Evolutionary conservation across 495 filamentous ascomycete species (phyloP).

Genomic region (Neurospora africana): DNA sequence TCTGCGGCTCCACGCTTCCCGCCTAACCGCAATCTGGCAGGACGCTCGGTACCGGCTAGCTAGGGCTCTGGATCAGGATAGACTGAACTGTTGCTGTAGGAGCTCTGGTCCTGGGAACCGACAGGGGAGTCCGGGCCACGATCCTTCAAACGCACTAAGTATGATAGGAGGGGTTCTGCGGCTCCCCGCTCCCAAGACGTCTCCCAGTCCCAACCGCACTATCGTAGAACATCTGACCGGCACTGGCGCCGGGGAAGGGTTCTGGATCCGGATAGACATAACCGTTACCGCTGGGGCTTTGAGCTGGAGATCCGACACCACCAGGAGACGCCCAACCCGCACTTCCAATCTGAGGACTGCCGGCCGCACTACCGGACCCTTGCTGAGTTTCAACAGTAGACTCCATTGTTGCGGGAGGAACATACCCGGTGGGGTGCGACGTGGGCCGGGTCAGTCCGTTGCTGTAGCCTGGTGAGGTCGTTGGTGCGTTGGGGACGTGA

Average conservation of each 20-base stretch:
- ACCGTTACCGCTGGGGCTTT: constrained; percentile 41
- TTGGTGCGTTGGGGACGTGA: constrained; percentile 56
- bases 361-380: constrained; percentile 49
- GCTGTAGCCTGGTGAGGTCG: constrained; percentile 54
- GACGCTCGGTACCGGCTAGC: not conserved
- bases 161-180: constrained; percentile 45
- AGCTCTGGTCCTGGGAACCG: constrained; percentile 18
- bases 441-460: constrained; percentile 42
- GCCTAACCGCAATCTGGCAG: not conserved
- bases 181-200: constrained; percentile 60
- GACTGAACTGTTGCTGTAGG: not conserved
- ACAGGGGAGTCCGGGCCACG: constrained; percentile 32
- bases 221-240: constrained; percentile 56
- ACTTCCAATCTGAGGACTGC: constrained; percentile 64
- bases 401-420: constrained; percentile 77
- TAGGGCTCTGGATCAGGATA: not conserved
- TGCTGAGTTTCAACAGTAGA: constrained; percentile 73
- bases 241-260: constrained; percentile 43
- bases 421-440: constrained; percentile 73
- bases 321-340: constrained; percentile 67
- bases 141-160: constrained; percentile 11
- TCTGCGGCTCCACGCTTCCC: not conserved
- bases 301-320: constrained; percentile 55
- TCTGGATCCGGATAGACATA: constrained; percentile 65
- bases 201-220: constrained; percentile 44